A percentile compares a stretch with the other conserved stretches of the same genome.
Conservation (phyloP, 2,329 filamentous ascomycete genomes). For the Thelonectria discophora region DNA sequence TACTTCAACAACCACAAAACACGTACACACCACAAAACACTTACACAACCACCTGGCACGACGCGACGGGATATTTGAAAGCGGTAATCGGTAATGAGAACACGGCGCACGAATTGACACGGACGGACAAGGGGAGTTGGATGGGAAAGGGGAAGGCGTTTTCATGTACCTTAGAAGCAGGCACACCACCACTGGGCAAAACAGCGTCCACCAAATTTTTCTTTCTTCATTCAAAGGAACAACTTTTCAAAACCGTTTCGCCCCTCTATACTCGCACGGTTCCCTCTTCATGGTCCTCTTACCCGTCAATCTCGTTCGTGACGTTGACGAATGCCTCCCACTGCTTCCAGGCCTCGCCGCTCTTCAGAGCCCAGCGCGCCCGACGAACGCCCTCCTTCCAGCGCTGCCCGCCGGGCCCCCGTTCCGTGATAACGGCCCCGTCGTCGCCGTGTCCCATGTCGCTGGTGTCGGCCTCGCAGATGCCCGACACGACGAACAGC, state of each 20-base stretch:
- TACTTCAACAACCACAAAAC: background rate
- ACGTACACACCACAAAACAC: background rate
- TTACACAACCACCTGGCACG: background rate
- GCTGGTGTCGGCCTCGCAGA: conserved; percentile 85
- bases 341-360: conserved; percentile 84
- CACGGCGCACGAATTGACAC: conserved; percentile 15
- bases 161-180: conserved; percentile 9
- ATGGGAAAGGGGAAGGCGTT: conserved; percentile 4
- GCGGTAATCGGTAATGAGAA: conserved; percentile 16
- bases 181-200: conserved; percentile 10
- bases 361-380: conserved; percentile 87
- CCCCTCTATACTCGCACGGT: too few relatives aligned
- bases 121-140: conserved; percentile 6
- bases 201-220: conserved; percentile 15
- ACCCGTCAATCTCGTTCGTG: conserved; percentile 65
- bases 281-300: background rate
- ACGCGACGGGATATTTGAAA: background rate
- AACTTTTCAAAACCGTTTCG: conserved; percentile 9
- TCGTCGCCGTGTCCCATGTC: conserved; percentile 83
- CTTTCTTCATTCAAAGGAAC: conserved; percentile 1
- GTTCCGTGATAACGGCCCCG: conserved; percentile 80
- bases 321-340: conserved; percentile 86
- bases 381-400: conserved; percentile 96
- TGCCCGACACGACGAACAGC: conserved; percentile 82
- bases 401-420: conserved; percentile 83